Base-by-base conservation (phyloP, 2,329 filamentous ascomycete species). In the Aspergillus sp. region DNA sequence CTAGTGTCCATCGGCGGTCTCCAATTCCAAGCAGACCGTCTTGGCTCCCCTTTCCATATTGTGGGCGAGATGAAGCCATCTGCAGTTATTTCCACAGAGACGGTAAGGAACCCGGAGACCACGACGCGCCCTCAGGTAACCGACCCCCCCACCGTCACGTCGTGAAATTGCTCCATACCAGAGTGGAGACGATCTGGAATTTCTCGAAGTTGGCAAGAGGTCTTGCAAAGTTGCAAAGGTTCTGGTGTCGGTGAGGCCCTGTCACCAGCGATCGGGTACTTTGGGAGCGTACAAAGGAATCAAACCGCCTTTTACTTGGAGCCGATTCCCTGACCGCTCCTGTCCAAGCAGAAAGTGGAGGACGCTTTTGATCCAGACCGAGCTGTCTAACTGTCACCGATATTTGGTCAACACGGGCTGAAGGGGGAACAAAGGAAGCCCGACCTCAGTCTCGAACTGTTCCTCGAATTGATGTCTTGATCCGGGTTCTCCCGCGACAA, bases 1-100 rank as follows among this genome's bases (percentile, higher is more conserved):
- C 69, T 70, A 71, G 66, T 65, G 61, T 59, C 47, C 62, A 60
- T 65, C 65, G 51, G 61, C 61, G 65, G 62, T 55, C 58, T 50
- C 53, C 46, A 40, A 55, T 39, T 40, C n/a, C 56, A 60, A 49
- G 46, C 52, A 61, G 49, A 37, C 59, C 51, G 59, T 58, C 62
- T 61, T 57, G 47, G 52, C 57, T 51, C 15, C 24, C 51, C 52
- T 34, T 34, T 41, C 54, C 33, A 51, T 58, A 45, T 56, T 63
- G 55, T 55, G 9, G 15, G 34, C 34, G 4, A 15, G 51, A 54
- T 54, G 51, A 44, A 49, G 52, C 52, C 39, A 55, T 55, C 52
- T 42, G 33, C 51, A 15, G 15, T 37, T 52, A 53, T 51, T 51
- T 51, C 39, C 51, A 53, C 45, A 49, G 30, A 30, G 44, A 55